These are phyloP conservation scores for Ilyonectria sp. DNA, from an alignment of 2,329 filamentous ascomycete genomes.

Conservation along the genomic window DNA sequence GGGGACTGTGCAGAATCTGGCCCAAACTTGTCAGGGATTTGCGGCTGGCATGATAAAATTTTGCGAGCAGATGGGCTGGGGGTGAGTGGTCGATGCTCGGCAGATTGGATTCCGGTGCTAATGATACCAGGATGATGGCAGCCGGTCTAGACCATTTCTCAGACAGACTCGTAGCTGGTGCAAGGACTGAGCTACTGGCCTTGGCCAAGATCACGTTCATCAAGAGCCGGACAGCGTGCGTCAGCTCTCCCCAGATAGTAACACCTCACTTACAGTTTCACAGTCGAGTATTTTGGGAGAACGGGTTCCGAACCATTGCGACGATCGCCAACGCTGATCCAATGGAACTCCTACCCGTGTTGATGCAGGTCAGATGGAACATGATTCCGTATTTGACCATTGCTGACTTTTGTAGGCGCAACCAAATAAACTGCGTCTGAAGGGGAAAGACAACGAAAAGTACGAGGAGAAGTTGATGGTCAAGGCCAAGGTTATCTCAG, in stretches of 20 bases:
- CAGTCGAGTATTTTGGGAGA: slow-evolving; percentile 79
- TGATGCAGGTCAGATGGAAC: slow-evolving; percentile 73
- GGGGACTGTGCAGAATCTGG: slow-evolving; percentile 79
- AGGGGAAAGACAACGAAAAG: slow-evolving; percentile 69
- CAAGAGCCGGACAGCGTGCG: slow-evolving; percentile 81
- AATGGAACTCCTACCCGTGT: slow-evolving; percentile 77
- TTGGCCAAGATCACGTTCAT: slow-evolving; percentile 81
- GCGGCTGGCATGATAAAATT: slow-evolving; percentile 86
- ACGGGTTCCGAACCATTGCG: slow-evolving; percentile 79
- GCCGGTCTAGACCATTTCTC: slow-evolving; percentile 83
- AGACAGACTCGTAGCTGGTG: slow-evolving; percentile 80
- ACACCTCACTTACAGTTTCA: slow-evolving; percentile 18
- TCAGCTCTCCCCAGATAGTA: slow-evolving; percentile 9
- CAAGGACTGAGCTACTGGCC: slow-evolving; percentile 78
- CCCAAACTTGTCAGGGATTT: slow-evolving; percentile 84
- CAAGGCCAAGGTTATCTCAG: slow-evolving; percentile 78
- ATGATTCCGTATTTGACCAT: slow-evolving; percentile 5
- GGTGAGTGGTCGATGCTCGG: slow-evolving; percentile 55
- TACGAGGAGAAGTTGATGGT: slow-evolving; percentile 75
- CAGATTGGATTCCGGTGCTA: slow-evolving; percentile 21
- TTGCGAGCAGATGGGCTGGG: slow-evolving; percentile 83
- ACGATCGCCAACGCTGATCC: slow-evolving; percentile 79
- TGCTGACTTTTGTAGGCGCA: slow-evolving; percentile 66
- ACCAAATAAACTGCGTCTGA: slow-evolving; percentile 73
- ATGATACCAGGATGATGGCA: slow-evolving; percentile 71